These are phyloP conservation scores for Aspergillus cristatus DNA, from an alignment of 495 filamentous ascomycete genomes.

Conservation along the genomic window DNA sequence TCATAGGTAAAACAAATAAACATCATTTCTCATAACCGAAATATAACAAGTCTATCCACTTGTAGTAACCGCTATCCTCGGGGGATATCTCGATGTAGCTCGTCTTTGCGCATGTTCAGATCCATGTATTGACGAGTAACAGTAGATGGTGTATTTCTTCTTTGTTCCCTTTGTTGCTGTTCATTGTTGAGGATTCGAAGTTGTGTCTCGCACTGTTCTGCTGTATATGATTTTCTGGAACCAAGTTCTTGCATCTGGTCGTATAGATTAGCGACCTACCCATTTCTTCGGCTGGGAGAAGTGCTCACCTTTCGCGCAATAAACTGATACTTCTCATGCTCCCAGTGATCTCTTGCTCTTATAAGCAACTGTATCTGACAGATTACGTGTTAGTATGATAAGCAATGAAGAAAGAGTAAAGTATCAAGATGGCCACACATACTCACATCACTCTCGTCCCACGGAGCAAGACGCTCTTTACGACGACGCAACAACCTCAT, in stretches of 20 bases:
- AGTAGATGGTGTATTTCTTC: no score
- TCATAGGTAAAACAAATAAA: no score
- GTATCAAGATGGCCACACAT: constrained; percentile 22
- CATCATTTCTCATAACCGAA: no score
- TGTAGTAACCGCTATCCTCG: no score
- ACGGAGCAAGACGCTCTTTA: constrained; percentile 50
- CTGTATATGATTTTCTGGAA: constrained; percentile 20
- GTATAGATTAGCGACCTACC: constrained; percentile 3
- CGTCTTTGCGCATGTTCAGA: no score
- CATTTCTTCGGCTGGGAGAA: no score
- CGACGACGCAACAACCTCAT: constrained; percentile 63
- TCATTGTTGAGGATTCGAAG: constrained; percentile 18
- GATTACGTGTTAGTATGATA: constrained; percentile 8
- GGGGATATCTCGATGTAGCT: no score
- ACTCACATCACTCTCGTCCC: constrained; percentile 62
- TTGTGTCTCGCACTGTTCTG: constrained; percentile 30
- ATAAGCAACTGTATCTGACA: constrained; percentile 37
- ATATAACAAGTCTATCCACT: no score
- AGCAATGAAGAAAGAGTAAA: constrained; percentile 4
- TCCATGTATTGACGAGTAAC: no score
- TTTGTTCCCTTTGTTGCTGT: no score
- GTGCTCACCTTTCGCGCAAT: constrained; percentile 41
- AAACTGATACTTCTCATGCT: constrained; percentile 40
- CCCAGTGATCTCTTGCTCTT: constrained; percentile 39
- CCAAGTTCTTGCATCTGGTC: constrained; percentile 32